These are phyloP conservation scores for Fusarium sp. DNA, from an alignment of 2,329 filamentous ascomycete genomes.

Conservation along the genomic window DNA sequence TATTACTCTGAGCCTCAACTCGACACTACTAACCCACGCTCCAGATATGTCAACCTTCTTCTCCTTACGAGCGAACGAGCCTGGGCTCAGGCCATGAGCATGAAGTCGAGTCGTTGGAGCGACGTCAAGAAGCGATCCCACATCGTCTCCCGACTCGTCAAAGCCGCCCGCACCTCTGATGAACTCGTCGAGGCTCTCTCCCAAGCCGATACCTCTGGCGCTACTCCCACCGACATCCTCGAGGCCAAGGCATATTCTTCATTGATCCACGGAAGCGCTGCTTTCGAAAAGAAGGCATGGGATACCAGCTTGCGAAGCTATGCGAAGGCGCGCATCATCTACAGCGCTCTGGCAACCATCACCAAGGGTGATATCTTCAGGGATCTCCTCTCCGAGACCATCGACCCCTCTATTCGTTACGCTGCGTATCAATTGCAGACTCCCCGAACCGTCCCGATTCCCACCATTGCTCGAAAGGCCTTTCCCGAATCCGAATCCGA, in stretches of 20 bases:
- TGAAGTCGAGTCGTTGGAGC: slow-evolving; percentile 85
- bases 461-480: slow-evolving; percentile 80
- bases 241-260: slow-evolving; percentile 88
- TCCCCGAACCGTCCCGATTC: slow-evolving; percentile 84
- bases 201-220: slow-evolving; percentile 71
- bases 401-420: slow-evolving; percentile 94
- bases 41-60: slow-evolving; percentile 80
- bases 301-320: slow-evolving; percentile 80
- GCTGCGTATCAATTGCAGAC: slow-evolving; percentile 93
- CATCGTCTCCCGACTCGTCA: slow-evolving; percentile 87
- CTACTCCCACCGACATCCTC: slow-evolving; percentile 77
- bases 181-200: slow-evolving; percentile 75
- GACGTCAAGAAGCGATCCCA: slow-evolving; percentile 83
- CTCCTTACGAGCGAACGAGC: slow-evolving; percentile 89
- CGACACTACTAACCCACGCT: background rate
- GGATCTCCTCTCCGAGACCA: slow-evolving; percentile 85
- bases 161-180: slow-evolving; percentile 79
- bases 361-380: slow-evolving; percentile 79
- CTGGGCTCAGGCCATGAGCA: slow-evolving; percentile 95
- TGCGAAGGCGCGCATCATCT: slow-evolving; percentile 83
- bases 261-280: slow-evolving; percentile 79
- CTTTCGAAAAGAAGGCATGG: slow-evolving; percentile 93
- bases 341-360: slow-evolving; percentile 77
- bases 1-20: slow-evolving; percentile 1
- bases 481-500: slow-evolving; percentile 76